Percentiles rank a stretch among this genome's conserved stretches.
Evolutionary conservation across 306 rosid genomes (phyloP).

Genomic region (Adenanthera pavonina): DNA sequence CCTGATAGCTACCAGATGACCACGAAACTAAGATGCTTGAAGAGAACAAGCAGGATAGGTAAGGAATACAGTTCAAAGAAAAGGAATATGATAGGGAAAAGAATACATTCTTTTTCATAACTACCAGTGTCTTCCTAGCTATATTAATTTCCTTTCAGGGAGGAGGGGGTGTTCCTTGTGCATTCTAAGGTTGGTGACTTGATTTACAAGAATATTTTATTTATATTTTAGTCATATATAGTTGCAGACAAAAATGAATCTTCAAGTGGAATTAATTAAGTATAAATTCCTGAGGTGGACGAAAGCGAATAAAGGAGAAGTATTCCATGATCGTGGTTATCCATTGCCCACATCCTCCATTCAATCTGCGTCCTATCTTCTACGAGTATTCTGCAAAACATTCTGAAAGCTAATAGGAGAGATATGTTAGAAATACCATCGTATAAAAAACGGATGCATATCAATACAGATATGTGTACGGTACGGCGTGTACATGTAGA

Average conservation of each 20-base stretch:
- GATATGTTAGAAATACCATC: not conserved
- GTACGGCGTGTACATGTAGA: not conserved
- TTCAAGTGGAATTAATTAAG: constrained; percentile 41
- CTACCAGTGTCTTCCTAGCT: too few species aligned
- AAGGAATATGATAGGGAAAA: constrained; percentile 29
- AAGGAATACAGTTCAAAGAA: constrained; percentile 29
- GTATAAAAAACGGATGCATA: not conserved
- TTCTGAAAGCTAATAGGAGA: constrained; percentile 14
- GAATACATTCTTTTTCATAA: constrained; percentile 49
- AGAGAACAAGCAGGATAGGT: constrained; percentile 17
- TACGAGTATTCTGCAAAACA: constrained; percentile 78
- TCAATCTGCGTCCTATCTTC: constrained; percentile 80
- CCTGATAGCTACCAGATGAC: constrained; percentile 34
- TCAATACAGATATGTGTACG: not conserved
- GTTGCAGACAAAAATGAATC: constrained; percentile 41
- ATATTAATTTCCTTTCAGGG: not conserved
- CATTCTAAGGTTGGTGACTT: constrained; percentile 8
- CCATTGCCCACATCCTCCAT: constrained; percentile 85
- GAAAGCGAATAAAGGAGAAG: constrained; percentile 26
- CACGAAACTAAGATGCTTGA: constrained; percentile 53
- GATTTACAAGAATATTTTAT: constrained; percentile 28
- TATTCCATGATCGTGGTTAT: constrained; percentile 55
- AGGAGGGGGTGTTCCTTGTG: constrained; percentile 2
- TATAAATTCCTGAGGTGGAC: constrained; percentile 31
- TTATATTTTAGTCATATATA: not conserved